phyloP scores from a whole-genome alignment of 306 rosid genomes.

The Astragalus glycyphyllos region DNA sequence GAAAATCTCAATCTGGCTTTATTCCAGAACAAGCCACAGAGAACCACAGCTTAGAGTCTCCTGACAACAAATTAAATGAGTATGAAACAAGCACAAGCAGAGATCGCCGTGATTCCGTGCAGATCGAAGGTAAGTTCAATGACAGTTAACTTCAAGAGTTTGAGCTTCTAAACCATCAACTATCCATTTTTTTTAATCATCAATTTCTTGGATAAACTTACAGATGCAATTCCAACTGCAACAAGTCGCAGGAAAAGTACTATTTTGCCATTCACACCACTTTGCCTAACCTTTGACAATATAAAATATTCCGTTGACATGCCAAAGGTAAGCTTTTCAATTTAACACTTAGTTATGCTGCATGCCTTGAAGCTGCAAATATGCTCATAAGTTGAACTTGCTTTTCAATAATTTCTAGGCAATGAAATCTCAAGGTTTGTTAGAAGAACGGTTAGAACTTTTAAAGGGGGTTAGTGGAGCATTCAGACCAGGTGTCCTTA shows the following conservation, averaged over 20 bases:
- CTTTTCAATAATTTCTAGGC: constrained; percentile 11
- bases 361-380: not conserved
- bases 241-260: not conserved
- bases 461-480: constrained; percentile 61
- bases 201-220: constrained; percentile 1
- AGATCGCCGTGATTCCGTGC: not conserved
- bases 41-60: not conserved
- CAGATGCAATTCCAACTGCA: not conserved
- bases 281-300: constrained; percentile 36
- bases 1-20: constrained; percentile 30
- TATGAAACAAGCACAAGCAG: constrained; percentile 10
- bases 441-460: constrained; percentile 31
- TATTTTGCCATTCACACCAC: constrained; percentile 42
- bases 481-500: constrained; percentile 63
- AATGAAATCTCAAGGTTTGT: constrained; percentile 41
- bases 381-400: not conserved
- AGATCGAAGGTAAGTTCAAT: constrained; percentile 6
- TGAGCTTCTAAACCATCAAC: not conserved
- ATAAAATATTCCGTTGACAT: constrained; percentile 42
- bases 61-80: not conserved
- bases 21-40: constrained; percentile 18
- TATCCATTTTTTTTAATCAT: not conserved
- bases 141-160: not conserved
- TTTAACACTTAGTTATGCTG: not conserved
- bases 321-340: constrained; percentile 38